Evolutionary conservation across 164 flowering plant genomes (phyloP), one percentile per base, ranked within the genome.

Genomic region (Paratinospora sagittata): DNA sequence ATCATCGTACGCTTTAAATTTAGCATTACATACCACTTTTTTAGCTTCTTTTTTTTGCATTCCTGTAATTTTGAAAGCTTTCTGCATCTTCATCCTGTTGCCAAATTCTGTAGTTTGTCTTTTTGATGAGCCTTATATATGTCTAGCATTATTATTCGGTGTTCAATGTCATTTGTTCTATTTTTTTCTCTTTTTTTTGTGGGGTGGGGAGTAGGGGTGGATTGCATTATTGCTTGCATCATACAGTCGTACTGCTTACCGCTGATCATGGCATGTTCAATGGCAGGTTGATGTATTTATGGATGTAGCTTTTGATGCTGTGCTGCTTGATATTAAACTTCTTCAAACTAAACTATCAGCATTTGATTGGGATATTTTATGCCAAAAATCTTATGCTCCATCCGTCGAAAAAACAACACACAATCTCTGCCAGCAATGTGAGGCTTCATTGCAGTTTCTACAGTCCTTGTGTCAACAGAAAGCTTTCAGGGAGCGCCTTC

Each of bases 391-490:
- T 60, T 73, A 68, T 72, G 74, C 77, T 76, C 37, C 57, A 34
- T 63, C 76, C 49, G 79, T 78, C 69, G 95, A 84, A 70, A 84
- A 78, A 73, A 65, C 72, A 61, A 78, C 83, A 64, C 83, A 73
- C 66, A 81, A 72, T 72, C 82, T 88, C 68, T 89, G 95, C 80
- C 93, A 82, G 79, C 98, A 96, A 72, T 90, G 92, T 67, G 99
- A 91, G 75, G 94, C 92, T 77, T 91, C 97, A 65, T 75, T 93
- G 63, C 96, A 90, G 83, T 87, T 90, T 84, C 85, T 96, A 68
- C 90, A 83, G 73, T 87, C 89, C 41, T 58, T 91, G 70, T 89
- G 92, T 84, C 95, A 96, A 55, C 95, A 90, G 68, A 91, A 89
- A 75, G 37, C 75, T 70, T 93, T 96, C 45, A 86, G 97, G 34